Evolutionary conservation across 2,329 filamentous ascomycete genomes (phyloP), one percentile per base, ranked within the genome.

Genomic region (Ceratocystis diversiconidia): DNA sequence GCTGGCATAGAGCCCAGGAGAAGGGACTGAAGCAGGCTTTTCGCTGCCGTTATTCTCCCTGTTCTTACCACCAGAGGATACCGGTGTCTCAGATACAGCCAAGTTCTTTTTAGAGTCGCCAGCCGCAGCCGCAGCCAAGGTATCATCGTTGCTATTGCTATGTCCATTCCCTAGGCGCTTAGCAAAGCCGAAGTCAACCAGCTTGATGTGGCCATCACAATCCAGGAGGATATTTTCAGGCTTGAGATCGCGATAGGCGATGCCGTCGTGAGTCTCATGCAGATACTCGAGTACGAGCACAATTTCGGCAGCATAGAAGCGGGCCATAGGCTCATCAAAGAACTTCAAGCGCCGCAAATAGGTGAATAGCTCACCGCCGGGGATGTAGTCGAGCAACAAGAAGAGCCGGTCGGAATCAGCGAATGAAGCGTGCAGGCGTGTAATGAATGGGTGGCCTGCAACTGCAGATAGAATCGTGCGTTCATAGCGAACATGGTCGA

Each of bases 401-500:
- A 92, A 92, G 55, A 92, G 78, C 19, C 86, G 89, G 71, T 91
- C 87, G 70, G 79, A 78, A 75, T 92, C 89, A 72, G 89, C 85
- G 77, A 92, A 94, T 69, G 88, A 90, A 68, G 86, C 87, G 62
- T 88, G 80, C 72, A 92, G 82, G 68, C 83, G 86, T 63, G 89
- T 92, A 73, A 94, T 92, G 76, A 92, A 94, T 28, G 89, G 89
- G 73, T 92, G 86, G 28, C 88, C 88, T 60, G 87, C 85, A 61
- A 92, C 87, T 69, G 89, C 85, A 71, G 85, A 83, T 63, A 94
- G 83, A 70, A 92, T 86, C 69, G 85, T 83, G 70, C 89, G 86
- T 79, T 94, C 89, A 75, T 92, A 89, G 68, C 88, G 86, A 65
- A 92, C 89, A 75, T 94, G 89, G 75, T 92, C 89, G 70, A 92